These are phyloP conservation scores for Brassica carinata DNA, from an alignment of 345 rosid genomes.

Conservation along the genomic window DNA sequence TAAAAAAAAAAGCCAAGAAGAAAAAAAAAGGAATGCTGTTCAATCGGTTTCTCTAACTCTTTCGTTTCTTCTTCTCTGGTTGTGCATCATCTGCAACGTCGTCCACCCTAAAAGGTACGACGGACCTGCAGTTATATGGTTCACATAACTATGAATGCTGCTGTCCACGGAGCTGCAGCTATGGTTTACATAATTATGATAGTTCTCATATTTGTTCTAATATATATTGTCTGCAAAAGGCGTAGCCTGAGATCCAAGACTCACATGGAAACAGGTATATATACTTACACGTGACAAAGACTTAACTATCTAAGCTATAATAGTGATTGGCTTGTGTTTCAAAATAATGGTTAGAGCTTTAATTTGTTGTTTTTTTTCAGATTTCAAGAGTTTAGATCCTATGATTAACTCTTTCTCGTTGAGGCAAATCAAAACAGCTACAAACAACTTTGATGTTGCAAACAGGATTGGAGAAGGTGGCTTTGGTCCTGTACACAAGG, in stretches of 20 bases:
- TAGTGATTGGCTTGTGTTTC: neutral
- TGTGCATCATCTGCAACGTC: conserved; percentile 17
- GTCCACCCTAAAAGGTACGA: conserved; percentile 11
- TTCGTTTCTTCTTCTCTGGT: conserved; percentile 4
- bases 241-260: conserved; percentile 4
- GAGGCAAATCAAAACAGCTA: conserved; percentile 51
- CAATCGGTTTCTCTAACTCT: neutral
- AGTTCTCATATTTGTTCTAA: conserved; percentile 21
- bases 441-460: conserved; percentile 48
- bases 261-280: conserved; percentile 36
- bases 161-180: conserved; percentile 1
- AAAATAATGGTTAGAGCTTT: no score
- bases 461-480: conserved; percentile 68
- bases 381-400: conserved; percentile 35
- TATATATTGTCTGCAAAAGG: conserved; percentile 45
- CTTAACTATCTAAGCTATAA: neutral
- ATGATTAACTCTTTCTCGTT: conserved; percentile 46
- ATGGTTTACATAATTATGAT: neutral
- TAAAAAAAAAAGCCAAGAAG: neutral
- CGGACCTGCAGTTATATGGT: no score
- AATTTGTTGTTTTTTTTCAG: conserved; percentile 21
- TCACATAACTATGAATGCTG: neutral
- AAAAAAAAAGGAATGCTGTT: no score
- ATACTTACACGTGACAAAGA: neutral
- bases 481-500: conserved; percentile 68